phyloP scores from a whole-genome alignment of 768 basidiomycete species.

The Dacryopinax spathularia region DNA sequence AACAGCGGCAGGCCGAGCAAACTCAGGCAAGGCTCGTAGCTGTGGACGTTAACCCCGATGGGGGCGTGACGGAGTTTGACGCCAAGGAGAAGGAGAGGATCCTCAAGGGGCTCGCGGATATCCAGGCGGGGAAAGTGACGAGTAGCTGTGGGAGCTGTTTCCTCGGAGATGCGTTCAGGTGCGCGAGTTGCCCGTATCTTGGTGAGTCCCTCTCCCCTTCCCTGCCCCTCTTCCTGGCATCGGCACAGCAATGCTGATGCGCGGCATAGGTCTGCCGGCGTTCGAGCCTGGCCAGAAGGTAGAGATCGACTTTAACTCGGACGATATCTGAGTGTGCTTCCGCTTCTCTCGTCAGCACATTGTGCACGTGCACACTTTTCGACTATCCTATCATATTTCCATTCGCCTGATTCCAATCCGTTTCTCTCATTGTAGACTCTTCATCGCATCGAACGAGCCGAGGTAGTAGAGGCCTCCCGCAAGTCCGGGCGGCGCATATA shows the following conservation, averaged over 20 bases:
- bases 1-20: constrained; percentile 27
- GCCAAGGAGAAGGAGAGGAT: constrained; percentile 48
- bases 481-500: no score
- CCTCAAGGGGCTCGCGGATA: constrained; percentile 38
- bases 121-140: constrained; percentile 69
- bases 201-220: constrained; percentile 43
- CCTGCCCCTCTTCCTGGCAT: constrained; percentile 3
- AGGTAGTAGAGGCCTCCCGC: no score
- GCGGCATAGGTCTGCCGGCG: constrained; percentile 70
- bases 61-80: constrained; percentile 34
- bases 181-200: constrained; percentile 87
- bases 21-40: constrained; percentile 43
- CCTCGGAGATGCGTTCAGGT: constrained; percentile 94
- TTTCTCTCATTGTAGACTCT: not conserved
- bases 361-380: no score
- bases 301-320: constrained; percentile 25
- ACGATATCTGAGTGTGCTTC: not conserved
- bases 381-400: no score
- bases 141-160: constrained; percentile 97
- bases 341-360: not conserved
- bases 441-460: not conserved
- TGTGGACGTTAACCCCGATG: constrained; percentile 48
- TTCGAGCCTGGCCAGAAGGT: constrained; percentile 99
- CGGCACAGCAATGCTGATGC: not conserved
- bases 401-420: no score